phyloP scores from a whole-genome alignment of 257 asterid genomes.

The Jacaranda mimosifolia region DNA sequence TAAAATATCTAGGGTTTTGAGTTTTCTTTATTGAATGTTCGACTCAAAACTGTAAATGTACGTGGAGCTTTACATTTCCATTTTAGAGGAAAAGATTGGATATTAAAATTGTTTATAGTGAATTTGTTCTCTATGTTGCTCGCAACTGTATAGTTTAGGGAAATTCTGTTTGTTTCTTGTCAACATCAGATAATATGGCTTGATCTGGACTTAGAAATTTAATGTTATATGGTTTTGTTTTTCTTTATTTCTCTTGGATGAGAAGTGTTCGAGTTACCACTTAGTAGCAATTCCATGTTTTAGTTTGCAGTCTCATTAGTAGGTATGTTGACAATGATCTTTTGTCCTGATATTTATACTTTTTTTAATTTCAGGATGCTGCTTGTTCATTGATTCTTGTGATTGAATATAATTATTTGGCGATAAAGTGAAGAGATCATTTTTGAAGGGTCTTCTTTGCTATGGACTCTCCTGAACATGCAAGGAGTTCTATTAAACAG shows the following conservation, averaged over 20 bases:
- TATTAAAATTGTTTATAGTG: background rate
- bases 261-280: background rate
- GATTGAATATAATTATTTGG: conserved; percentile 23
- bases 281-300: background rate
- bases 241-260: background rate
- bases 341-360: conserved; percentile 15
- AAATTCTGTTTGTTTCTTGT: conserved; percentile 1
- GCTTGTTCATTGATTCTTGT: conserved; percentile 30
- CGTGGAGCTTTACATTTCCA: background rate
- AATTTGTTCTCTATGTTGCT: conserved; percentile 2
- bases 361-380: conserved; percentile 36
- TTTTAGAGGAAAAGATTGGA: background rate
- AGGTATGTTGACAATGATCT: conserved; percentile 7
- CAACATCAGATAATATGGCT: background rate
- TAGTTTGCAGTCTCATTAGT: background rate
- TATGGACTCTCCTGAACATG: conserved; percentile 78
- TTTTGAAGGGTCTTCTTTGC: conserved; percentile 44
- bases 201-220: conserved; percentile 1
- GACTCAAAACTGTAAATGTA: background rate
- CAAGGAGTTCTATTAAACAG: conserved; percentile 56
- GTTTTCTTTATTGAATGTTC: background rate
- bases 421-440: conserved; percentile 32
- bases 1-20: conserved; percentile 26
- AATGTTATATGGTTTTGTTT: background rate
- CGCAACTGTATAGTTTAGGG: background rate